Evolutionary conservation across 345 rosid genomes (phyloP).

Genomic region (Syzygium jambos): DNA sequence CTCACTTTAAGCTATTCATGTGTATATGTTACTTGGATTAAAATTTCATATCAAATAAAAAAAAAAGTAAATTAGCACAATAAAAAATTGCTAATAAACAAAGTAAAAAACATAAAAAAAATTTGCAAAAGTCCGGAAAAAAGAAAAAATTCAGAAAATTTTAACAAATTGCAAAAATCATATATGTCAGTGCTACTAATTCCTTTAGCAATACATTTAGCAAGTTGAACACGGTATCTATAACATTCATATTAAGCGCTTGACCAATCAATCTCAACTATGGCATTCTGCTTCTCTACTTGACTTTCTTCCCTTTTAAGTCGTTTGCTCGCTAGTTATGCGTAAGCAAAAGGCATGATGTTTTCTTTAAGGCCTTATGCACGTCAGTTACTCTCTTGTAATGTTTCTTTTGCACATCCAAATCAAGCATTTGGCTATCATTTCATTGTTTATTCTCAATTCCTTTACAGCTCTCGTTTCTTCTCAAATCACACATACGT

Average conservation of each 20-base stretch:
- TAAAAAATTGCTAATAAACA: background rate
- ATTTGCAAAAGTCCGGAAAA: background rate
- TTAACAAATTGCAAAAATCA: background rate
- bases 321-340: too few species aligned
- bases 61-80: background rate
- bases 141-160: background rate
- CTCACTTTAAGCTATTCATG: background rate
- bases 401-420: too few species aligned
- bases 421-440: background rate
- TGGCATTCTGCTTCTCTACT: too few species aligned
- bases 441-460: too few species aligned
- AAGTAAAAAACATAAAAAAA: background rate
- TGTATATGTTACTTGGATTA: background rate
- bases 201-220: too few species aligned
- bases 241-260: too few species aligned
- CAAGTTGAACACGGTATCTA: too few species aligned
- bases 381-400: too few species aligned
- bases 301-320: too few species aligned
- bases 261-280: too few species aligned
- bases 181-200: background rate
- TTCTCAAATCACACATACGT: background rate
- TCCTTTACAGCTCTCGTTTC: background rate
- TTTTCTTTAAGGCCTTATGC: too few species aligned
- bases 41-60: background rate
- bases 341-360: too few species aligned